These are phyloP conservation scores for Brettanomyces anomalus DNA, from an alignment of 805 yeast genomes.

Conservation along the genomic window DNA sequence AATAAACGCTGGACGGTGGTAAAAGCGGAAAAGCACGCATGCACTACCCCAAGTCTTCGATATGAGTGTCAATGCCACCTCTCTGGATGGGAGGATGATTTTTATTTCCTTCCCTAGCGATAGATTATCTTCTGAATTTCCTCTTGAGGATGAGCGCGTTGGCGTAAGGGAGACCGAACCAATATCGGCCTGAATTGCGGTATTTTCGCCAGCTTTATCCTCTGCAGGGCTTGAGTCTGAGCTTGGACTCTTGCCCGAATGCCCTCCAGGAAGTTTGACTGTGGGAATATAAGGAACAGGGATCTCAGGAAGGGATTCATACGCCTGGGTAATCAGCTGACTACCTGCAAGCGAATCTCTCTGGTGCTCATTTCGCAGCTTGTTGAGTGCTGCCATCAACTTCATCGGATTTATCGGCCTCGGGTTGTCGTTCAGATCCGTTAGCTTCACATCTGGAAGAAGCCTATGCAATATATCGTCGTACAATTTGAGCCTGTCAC, in stretches of 20 bases:
- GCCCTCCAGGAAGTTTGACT: constrained; percentile 9
- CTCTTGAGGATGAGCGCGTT: not conserved
- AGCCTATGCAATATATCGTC: constrained; percentile 25
- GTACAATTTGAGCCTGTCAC: constrained; percentile 22
- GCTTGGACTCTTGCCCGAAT: not conserved
- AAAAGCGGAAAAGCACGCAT: constrained; percentile 76
- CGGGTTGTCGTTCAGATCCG: constrained; percentile 24
- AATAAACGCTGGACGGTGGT: constrained; percentile 75
- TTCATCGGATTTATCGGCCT: constrained; percentile 26
- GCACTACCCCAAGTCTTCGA: constrained; percentile 79
- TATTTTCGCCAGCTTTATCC: not conserved
- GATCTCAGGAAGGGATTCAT: constrained; percentile 22
- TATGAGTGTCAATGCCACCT: constrained; percentile 60
- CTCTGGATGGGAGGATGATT: constrained; percentile 67
- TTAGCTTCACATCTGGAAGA: constrained; percentile 24
- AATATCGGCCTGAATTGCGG: not conserved
- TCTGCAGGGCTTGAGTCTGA: constrained; percentile 2
- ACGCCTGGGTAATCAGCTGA: constrained; percentile 18
- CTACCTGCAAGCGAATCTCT: constrained; percentile 12
- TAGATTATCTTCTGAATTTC: constrained; percentile 5
- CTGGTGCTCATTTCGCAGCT: constrained; percentile 16
- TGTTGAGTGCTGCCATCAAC: constrained; percentile 22
- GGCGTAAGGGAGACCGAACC: not conserved
- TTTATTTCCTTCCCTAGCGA: constrained; percentile 27
- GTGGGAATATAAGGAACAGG: constrained; percentile 21